Evolutionary conservation across 331 rosid genomes (phyloP), one percentile per base, ranked within the genome.

Genomic region (Stylosanthes scabra): DNA sequence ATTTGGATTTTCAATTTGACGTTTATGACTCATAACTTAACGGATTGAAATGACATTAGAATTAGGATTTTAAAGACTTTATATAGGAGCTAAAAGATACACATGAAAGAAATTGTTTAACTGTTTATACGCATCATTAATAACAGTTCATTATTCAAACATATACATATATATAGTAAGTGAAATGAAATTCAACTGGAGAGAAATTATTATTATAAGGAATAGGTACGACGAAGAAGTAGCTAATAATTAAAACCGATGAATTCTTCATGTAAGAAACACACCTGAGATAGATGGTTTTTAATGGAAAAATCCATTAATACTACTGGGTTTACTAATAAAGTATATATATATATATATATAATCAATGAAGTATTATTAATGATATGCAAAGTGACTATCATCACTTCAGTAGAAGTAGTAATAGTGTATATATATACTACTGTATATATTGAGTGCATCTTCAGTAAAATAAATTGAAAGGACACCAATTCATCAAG

Each of bases 401-500:
- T 29, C 57, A 59, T 66, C 57, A 59, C 54, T 46, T 46, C 9
- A 59, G 49, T 28, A 8, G 2, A 2, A 13, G 46, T 63, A 49
- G 52, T 4, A 31, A 5, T 31, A 31, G 37, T 31, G 37, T 31
- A 37, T 61, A 47, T 34, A 7, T 1, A n/a, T n/a, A n/a, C n/a
- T n/a, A n/a, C n/a, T 31, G 37, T 31, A 37, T 61, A 47, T 34
- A 7, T 1, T 41, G 10, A 31, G 37, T 31, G 37, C 37, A 31
- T 31, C 37, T 3, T 31, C 37, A 31, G 37, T 31, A 31, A 61
- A 47, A 31, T 61, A 34, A 46, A 60, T 61, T 61, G 42, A 64
- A 55, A 28, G 52, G 59, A 57, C 47, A 13, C 54, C 0, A 28
- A 37, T 34, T 68, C 62, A 59, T 68, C 62, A 59, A 66, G 34